Conservation (phyloP, 257 asterid species). For the Salvia hispanica region DNA sequence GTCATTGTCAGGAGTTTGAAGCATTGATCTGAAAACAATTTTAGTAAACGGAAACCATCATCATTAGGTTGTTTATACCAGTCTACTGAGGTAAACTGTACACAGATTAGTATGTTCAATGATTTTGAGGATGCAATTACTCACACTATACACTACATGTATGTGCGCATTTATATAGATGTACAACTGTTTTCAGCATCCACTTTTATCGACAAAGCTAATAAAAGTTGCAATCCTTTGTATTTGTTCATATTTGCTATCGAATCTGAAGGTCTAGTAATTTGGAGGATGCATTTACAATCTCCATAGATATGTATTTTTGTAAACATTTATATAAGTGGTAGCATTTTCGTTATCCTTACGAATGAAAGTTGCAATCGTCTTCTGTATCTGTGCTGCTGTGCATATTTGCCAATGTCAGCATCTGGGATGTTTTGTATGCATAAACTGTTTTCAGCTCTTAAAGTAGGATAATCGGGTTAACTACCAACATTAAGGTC, state of each 20-base stretch:
- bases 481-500: background rate
- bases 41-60: background rate
- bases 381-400: slow-evolving; percentile 11
- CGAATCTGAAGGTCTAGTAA: no score
- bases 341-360: no score
- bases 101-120: background rate
- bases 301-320: no score
- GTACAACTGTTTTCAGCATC: no score
- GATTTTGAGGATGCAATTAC: background rate
- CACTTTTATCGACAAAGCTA: no score
- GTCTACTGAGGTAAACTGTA: background rate
- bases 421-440: background rate
- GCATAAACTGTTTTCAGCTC: slow-evolving; percentile 14
- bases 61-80: slow-evolving; percentile 5
- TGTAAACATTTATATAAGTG: no score
- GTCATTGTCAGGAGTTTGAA: background rate
- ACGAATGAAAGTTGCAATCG: slow-evolving; percentile 1
- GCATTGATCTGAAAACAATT: background rate
- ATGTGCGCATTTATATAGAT: no score
- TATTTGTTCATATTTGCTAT: no score
- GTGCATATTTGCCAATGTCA: slow-evolving; percentile 20
- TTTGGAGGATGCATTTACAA: no score
- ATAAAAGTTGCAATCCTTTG: no score
- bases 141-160: no score
- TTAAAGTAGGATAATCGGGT: slow-evolving; percentile 2